Base-by-base conservation (phyloP, 306 rosid species). In the Quercus robur region DNA sequence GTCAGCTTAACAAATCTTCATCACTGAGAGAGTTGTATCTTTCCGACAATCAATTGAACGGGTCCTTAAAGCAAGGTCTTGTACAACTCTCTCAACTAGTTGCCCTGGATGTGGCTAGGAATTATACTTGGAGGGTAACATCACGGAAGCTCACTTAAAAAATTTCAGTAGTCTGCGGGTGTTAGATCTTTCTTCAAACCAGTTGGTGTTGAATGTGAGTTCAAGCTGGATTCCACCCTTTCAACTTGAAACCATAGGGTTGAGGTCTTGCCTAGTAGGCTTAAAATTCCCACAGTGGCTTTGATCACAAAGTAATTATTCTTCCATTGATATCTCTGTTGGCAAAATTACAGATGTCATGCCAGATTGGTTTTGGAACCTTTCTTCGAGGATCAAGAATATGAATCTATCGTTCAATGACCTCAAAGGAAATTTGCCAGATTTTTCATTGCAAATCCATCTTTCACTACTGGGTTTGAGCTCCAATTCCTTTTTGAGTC, bases 341-440 rank as follows among this genome's bases (percentile, higher is more conserved):
- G 49, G 59, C 10, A 10, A 21, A 25, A 63, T 81, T 35, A 52
- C 54, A 0, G 78, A 30, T 63, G 18, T 12, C 1, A 56, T 77
- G 56, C 85, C 81, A 54, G 18, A 61, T 23, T 77, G 85, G 85
- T 81, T 81, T 77, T 77, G 85, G 85, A 55, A 19, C 72, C 28
- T 77, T 19, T 77, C 78, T 26, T 68, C 75, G 1, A 54, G 2
- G 4, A 54, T 54, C 26, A 70, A 61, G 61, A 23, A 71, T 23
- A 18, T 77, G 70, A 8, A 71, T 4, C 78, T 82, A 7, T 77
- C 85, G 1, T 0, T 1, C 75, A 82, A 82, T 18, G 2, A 14
- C 0, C 77, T 76, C 1, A 52, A 51, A 25, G 70, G 74, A 2
- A 71, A 69, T 71, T 69, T 71, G 77, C 52, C 62, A 5, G 38